Conservation (phyloP, 352 stramenopile genomes). For the Phytophthora sojae region DNA sequence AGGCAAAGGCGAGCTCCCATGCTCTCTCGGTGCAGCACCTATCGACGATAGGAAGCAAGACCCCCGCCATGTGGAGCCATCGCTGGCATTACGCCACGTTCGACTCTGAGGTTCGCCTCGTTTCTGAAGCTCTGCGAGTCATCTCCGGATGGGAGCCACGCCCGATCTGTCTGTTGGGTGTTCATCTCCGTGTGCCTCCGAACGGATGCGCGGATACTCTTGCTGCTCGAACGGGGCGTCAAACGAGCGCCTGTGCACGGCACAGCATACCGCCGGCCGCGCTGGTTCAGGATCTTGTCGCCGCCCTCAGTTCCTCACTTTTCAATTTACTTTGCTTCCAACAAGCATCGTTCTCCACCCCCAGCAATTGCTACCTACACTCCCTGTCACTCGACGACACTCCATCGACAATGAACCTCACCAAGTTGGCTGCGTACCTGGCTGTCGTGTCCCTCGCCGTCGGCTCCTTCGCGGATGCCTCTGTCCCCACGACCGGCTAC, state of each 20-base stretch:
- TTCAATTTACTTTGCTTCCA: constrained; percentile 38
- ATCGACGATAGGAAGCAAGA: constrained; percentile 9
- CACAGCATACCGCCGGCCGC: constrained; percentile 12
- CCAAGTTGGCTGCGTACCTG: constrained; percentile 39
- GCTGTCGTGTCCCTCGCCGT: constrained; percentile 29
- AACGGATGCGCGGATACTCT: constrained; percentile 22
- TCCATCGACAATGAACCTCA: constrained; percentile 37
- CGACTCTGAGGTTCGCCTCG: constrained; percentile 23
- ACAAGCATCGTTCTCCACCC: constrained; percentile 31
- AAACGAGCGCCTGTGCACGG: constrained; percentile 7
- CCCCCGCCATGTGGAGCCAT: constrained; percentile 15
- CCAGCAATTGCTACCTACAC: constrained; percentile 10
- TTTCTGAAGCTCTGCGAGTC: constrained; percentile 21
- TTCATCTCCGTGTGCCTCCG: constrained; percentile 26
- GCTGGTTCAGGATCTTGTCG: constrained; percentile 18
- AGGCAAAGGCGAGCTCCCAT: constrained; percentile 8
- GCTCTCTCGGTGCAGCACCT: constrained; percentile 30
- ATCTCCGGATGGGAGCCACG: constrained; percentile 23
- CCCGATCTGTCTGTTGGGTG: constrained; percentile 34
- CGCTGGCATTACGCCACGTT: constrained; percentile 24
- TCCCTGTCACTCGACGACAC: background rate
- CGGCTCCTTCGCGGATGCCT: constrained; percentile 29
- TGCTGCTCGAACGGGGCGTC: constrained; percentile 24
- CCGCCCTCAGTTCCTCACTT: constrained; percentile 19
- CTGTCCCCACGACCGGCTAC: constrained; percentile 13